A percentile compares a stretch with the other conserved stretches of the same genome.
Conservation (phyloP, 1,139 yeast genomes). For the Kluyveromyces sp. region DNA sequence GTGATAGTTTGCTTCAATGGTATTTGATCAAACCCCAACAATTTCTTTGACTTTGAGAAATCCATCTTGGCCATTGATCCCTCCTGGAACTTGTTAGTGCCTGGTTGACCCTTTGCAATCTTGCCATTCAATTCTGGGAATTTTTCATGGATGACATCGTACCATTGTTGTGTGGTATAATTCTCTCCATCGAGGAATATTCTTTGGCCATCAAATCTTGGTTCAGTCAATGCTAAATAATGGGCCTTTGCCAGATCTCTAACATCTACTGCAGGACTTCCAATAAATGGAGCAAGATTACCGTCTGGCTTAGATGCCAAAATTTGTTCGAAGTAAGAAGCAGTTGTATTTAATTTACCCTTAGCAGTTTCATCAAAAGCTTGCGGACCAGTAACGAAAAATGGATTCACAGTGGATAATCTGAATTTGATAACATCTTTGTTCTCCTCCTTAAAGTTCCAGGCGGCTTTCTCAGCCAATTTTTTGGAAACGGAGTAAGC, state of each 20-base stretch:
- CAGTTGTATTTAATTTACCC: constrained; percentile 32
- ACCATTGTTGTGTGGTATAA: constrained; percentile 27
- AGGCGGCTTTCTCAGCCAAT: constrained; percentile 46
- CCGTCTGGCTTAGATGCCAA: constrained; percentile 16
- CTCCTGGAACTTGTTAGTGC: too few relatives aligned
- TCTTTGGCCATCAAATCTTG: constrained; percentile 27
- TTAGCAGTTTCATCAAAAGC: constrained; percentile 29
- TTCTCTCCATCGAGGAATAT: constrained; percentile 29
- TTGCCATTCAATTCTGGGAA: constrained; percentile 35
- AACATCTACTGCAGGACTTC: constrained; percentile 36
- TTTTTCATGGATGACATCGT: constrained; percentile 29
- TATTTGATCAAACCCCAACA: too few relatives aligned
- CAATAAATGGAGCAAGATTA: constrained; percentile 4
- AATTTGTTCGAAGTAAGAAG: constrained; percentile 29
- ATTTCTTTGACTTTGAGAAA: too few relatives aligned
- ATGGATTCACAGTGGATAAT: constrained; percentile 43
- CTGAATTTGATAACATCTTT: constrained; percentile 35
- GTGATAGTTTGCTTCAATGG: too few relatives aligned
- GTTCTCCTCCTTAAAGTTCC: constrained; percentile 40
- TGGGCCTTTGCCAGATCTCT: constrained; percentile 50
- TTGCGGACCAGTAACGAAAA: constrained; percentile 44
- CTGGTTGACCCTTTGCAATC: constrained; percentile 6
- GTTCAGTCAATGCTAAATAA: constrained; percentile 35
- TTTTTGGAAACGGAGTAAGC: constrained; percentile 48
- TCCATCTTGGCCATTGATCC: too few relatives aligned